Conservation (phyloP, 2,329 filamentous ascomycete species). For the Beauveria rudraprayagi region DNA sequence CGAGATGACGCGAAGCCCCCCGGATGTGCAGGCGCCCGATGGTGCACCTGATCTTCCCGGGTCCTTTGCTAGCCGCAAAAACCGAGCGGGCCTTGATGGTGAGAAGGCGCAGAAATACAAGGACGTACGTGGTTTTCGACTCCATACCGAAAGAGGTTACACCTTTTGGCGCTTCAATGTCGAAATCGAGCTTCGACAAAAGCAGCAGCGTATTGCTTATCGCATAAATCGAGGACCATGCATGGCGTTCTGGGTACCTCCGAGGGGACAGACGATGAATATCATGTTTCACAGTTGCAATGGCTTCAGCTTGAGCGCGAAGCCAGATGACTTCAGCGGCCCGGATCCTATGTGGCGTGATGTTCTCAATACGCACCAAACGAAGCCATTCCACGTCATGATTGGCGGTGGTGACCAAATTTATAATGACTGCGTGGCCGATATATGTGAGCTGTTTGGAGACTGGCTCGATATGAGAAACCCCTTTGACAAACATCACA, state of each 20-base stretch:
- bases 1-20: slow-evolving; percentile 53
- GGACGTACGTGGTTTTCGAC: slow-evolving; percentile 71
- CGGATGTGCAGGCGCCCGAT: slow-evolving; percentile 35
- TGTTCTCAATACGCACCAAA: slow-evolving; percentile 86
- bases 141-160: slow-evolving; percentile 77
- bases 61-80: slow-evolving; percentile 46
- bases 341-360: slow-evolving; percentile 97
- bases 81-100: slow-evolving; percentile 56
- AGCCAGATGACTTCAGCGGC: slow-evolving; percentile 74
- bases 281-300: slow-evolving; percentile 99
- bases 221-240: slow-evolving; percentile 88
- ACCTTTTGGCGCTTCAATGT: slow-evolving; percentile 98
- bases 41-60: slow-evolving; percentile 41
- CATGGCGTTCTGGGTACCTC: slow-evolving; percentile 90
- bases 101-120: slow-evolving; percentile 75
- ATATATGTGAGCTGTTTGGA: slow-evolving; percentile 66
- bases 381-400: slow-evolving; percentile 94
- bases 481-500: slow-evolving; percentile 67
- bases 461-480: slow-evolving; percentile 81
- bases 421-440: slow-evolving; percentile 81
- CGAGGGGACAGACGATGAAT: slow-evolving; percentile 80
- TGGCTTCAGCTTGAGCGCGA: slow-evolving; percentile 76
- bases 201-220: slow-evolving; percentile 83
- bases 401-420: slow-evolving; percentile 94
- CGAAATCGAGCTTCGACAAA: slow-evolving; percentile 73